Percentiles rank a stretch among this genome's conserved stretches.
Conservation (phyloP, 371 early-diverging fungal species). For the Fennellomyces sp. region DNA sequence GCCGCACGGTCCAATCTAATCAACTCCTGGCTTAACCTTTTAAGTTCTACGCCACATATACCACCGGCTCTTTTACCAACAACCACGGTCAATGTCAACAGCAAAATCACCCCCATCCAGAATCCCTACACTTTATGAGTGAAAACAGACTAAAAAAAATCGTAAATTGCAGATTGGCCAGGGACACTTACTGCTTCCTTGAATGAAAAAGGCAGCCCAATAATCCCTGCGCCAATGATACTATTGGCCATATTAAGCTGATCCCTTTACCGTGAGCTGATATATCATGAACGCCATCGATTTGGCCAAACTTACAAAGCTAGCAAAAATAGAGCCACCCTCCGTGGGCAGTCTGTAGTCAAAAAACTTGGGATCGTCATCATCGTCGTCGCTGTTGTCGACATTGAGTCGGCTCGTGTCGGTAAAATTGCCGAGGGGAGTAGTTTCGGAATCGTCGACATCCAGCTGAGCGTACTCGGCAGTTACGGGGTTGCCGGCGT, state of each 20-base stretch:
- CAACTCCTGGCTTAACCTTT: too few relatives aligned
- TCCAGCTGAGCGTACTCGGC: constrained; percentile 37
- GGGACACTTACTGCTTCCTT: constrained; percentile 50
- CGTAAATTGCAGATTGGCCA: not conserved
- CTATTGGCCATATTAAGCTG: constrained; percentile 79
- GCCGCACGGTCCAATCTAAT: constrained; percentile 79
- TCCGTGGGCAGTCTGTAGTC: constrained; percentile 39
- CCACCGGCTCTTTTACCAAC: constrained; percentile 45
- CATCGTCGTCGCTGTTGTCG: constrained; percentile 15
- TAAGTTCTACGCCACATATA: too few relatives aligned
- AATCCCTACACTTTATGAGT: constrained; percentile 45
- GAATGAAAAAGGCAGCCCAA: constrained; percentile 65
- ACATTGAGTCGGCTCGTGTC: constrained; percentile 4
- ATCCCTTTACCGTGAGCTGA: constrained; percentile 21
- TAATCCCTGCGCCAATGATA: constrained; percentile 77
- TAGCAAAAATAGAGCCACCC: constrained; percentile 47
- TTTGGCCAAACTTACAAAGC: constrained; percentile 39
- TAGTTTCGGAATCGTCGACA: constrained; percentile 35
- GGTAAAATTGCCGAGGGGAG: constrained; percentile 7
- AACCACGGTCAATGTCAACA: constrained; percentile 63
- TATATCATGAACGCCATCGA: constrained; percentile 8
- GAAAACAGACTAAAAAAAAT: not conserved
- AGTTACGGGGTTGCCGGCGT: not conserved
- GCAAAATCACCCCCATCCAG: constrained; percentile 63
- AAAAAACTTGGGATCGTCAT: constrained; percentile 21